Evolutionary conservation across 805 yeast species (phyloP).

Genomic region (Komagataella pseudopastoris): DNA sequence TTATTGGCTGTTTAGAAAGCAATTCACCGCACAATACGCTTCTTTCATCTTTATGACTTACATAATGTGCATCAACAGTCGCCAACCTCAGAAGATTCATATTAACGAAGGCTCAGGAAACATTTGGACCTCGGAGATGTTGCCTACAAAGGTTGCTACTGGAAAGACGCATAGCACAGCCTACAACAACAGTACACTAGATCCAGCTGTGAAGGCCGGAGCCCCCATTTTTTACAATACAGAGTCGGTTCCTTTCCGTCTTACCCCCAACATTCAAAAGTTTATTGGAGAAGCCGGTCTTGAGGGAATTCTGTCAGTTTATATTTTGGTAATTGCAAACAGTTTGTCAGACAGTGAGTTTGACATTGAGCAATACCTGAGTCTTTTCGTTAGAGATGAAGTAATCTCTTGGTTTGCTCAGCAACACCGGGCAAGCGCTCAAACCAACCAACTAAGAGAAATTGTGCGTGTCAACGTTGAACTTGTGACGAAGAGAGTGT

Average conservation of each 20-base stretch:
- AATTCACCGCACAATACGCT: slow-evolving; percentile 90
- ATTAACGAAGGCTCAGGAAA: slow-evolving; percentile 73
- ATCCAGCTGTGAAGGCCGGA: slow-evolving; percentile 35
- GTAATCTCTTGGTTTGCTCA: slow-evolving; percentile 89
- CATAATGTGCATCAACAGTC: slow-evolving; percentile 83
- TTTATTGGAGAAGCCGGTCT: slow-evolving; percentile 88
- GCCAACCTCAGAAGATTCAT: slow-evolving; percentile 90
- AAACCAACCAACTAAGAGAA: slow-evolving; percentile 73
- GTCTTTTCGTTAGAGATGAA: slow-evolving; percentile 94
- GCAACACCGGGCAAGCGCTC: slow-evolving; percentile 71
- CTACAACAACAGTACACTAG: slow-evolving; percentile 29
- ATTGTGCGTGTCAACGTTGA: slow-evolving; percentile 85
- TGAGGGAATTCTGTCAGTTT: slow-evolving; percentile 83
- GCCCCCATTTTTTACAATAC: slow-evolving; percentile 82
- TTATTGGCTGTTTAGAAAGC: slow-evolving; percentile 94
- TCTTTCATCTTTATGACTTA: slow-evolving; percentile 85
- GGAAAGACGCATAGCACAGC: slow-evolving; percentile 26
- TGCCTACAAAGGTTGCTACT: slow-evolving; percentile 71
- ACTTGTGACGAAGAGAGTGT: slow-evolving; percentile 62
- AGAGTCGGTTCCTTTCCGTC: slow-evolving; percentile 90
- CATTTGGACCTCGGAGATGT: slow-evolving; percentile 91
- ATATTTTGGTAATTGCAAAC: slow-evolving; percentile 73
- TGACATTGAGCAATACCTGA: slow-evolving; percentile 80
- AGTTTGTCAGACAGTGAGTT: slow-evolving; percentile 86
- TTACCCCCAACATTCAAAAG: slow-evolving; percentile 91